Evolutionary conservation across 2,329 filamentous ascomycete genomes (phyloP).

Genomic region (Alternaria dauci): DNA sequence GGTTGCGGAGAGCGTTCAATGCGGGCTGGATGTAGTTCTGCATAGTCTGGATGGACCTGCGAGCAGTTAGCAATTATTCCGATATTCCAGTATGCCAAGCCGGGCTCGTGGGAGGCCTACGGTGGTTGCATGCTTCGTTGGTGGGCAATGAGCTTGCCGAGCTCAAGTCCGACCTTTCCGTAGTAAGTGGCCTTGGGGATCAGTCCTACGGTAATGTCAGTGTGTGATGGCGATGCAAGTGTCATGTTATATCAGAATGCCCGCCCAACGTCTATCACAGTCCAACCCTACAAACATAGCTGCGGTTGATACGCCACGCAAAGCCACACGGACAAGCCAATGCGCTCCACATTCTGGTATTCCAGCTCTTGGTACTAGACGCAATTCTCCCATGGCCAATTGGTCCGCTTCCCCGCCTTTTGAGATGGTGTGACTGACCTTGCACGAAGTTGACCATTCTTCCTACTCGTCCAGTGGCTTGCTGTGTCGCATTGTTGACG

Average conservation of each 20-base stretch:
- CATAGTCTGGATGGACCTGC: slow-evolving; percentile 79
- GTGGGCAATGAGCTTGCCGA: slow-evolving; percentile 85
- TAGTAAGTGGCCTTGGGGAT: slow-evolving; percentile 91
- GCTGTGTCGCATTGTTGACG: slow-evolving; percentile 53
- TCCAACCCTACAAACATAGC: slow-evolving; percentile 6
- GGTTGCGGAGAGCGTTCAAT: slow-evolving; percentile 75
- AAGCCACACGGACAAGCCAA: slow-evolving; percentile 26
- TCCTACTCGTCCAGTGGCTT: slow-evolving; percentile 68
- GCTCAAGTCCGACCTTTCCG: slow-evolving; percentile 84
- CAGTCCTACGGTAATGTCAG: slow-evolving; percentile 67
- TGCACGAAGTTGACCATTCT: slow-evolving; percentile 78
- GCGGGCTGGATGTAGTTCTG: slow-evolving; percentile 84
- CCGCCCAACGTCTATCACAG: neutral
- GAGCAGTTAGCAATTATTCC: slow-evolving; percentile 32
- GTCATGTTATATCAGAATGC: neutral
- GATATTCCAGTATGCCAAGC: neutral
- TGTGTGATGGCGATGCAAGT: neutral
- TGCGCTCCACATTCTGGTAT: slow-evolving; percentile 11
- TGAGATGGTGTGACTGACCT: slow-evolving; percentile 68
- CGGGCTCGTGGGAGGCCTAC: slow-evolving; percentile 66
- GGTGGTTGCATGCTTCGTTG: slow-evolving; percentile 92
- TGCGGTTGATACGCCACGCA: slow-evolving; percentile 21
- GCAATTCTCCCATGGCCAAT: neutral
- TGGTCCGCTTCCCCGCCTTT: slow-evolving; percentile 16
- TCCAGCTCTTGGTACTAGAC: neutral